Base-by-base conservation (phyloP, 768 basidiomycete species). In the Lyophyllum semitale region DNA sequence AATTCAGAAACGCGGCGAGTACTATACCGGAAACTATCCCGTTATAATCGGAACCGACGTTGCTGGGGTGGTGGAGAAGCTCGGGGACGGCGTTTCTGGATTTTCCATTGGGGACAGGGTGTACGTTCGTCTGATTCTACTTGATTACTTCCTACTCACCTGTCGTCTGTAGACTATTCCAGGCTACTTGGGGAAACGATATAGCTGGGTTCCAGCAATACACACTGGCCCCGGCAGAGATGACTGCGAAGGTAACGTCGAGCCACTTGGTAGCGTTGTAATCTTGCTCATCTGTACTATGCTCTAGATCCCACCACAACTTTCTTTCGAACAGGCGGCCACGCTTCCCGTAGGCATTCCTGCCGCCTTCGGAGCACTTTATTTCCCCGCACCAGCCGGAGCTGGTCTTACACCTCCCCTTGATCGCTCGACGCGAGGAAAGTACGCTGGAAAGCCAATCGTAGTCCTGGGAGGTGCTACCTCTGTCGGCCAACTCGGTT, bases 91-190 rank as follows among this genome's bases (percentile, higher is more conserved):
- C 1, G 84, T 85, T 3, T 70, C 68, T 15, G 67, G 69, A 26
- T 78, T 83, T 62, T 71, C 77, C 55, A 71, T 72, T 26, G 84
- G 84, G 2, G 82, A 85, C 61, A 71, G 74, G 63, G 79, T 86
- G 81, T 82, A 69, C 60, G 77, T 62, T 25, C 18, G 48, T 26
- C 40, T 20, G 27, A 18, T 7, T 20, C 11, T 35, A 12, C 6
- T 22, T 41, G 9, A 48, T 46, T 18, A 7, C 12, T 13, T 38
- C 7, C 1, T 17, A 5, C 15, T 9, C 22, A 26, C 48, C 3
- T 18, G 29, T 17, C 32, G 4, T 48, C n/a, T 27, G 25, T 30
- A 60, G 60, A 4, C 33, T 60, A 15, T 60, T 53, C 49, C 56
- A 55, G 47, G 48, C 54, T 17, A n/a, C 37, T 4, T 62, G 38